phyloP scores from a whole-genome alignment of 306 rosid species.

The Vicia sativa region DNA sequence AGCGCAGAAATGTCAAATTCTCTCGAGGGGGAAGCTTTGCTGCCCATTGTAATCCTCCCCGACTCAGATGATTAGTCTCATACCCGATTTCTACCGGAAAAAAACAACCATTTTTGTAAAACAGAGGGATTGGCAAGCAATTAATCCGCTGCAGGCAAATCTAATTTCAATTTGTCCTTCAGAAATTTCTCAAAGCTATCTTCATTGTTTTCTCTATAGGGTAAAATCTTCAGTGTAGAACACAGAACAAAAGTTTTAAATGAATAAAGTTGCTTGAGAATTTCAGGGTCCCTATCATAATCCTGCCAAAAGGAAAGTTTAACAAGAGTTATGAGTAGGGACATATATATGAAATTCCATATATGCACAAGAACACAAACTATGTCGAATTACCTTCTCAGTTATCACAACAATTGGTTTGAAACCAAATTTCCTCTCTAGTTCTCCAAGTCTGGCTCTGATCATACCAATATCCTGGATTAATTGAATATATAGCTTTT shows the following conservation, averaged over 20 bases:
- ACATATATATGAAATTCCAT: background rate
- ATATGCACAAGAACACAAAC: background rate
- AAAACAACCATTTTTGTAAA: too few species aligned
- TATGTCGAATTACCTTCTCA: constrained; percentile 67
- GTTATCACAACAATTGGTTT: constrained; percentile 70
- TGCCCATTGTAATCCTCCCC: too few species aligned
- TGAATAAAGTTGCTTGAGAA: constrained; percentile 60
- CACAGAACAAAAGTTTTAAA: constrained; percentile 62
- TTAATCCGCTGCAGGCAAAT: constrained; percentile 34
- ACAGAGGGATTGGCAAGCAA: too few species aligned
- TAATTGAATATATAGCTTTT: constrained; percentile 28
- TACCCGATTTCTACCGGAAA: too few species aligned
- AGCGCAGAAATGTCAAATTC: too few species aligned
- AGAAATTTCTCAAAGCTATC: constrained; percentile 65
- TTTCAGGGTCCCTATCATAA: constrained; percentile 78
- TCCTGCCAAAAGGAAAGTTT: constrained; percentile 50
- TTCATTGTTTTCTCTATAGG: constrained; percentile 51
- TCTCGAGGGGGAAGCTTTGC: too few species aligned
- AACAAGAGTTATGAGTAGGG: background rate
- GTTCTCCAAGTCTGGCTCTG: constrained; percentile 54
- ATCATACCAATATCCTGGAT: constrained; percentile 65
- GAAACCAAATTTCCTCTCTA: constrained; percentile 61
- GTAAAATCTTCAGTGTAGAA: constrained; percentile 56
- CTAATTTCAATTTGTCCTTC: constrained; percentile 44
- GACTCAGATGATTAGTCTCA: too few species aligned